These are phyloP conservation scores for Macroventuria anomochaeta DNA, from an alignment of 2,329 filamentous ascomycete genomes.

Conservation along the genomic window DNA sequence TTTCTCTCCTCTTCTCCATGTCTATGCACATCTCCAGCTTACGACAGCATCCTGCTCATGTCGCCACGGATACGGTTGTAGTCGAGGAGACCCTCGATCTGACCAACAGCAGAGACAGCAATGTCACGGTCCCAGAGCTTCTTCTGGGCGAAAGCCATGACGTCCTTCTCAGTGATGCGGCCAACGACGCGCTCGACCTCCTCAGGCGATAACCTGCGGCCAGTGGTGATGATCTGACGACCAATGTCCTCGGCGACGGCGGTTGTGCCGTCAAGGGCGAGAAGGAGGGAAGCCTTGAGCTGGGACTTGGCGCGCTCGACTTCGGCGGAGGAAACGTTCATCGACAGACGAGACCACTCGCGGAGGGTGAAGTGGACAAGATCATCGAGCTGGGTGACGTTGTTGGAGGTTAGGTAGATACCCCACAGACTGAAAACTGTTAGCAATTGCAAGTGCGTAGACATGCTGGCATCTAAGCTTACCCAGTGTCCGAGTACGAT, in stretches of 20 bases:
- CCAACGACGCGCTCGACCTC: constrained; percentile 95
- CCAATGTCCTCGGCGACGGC: constrained; percentile 98
- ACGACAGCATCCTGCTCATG: constrained; percentile 76
- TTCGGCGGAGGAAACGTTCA: constrained; percentile 86
- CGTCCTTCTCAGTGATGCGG: constrained; percentile 89
- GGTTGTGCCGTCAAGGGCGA: constrained; percentile 96
- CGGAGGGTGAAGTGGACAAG: constrained; percentile 97
- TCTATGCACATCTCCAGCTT: constrained; percentile 20
- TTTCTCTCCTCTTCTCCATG: neutral
- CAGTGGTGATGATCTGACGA: constrained; percentile 97
- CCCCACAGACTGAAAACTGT: constrained; percentile 82
- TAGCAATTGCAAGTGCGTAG: constrained; percentile 29
- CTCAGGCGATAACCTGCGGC: constrained; percentile 85
- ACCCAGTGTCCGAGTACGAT: constrained; percentile 99
- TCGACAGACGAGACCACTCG: constrained; percentile 95
- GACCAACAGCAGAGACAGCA: constrained; percentile 89
- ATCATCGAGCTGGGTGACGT: constrained; percentile 86
- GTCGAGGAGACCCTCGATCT: constrained; percentile 82
- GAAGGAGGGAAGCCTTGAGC: constrained; percentile 96
- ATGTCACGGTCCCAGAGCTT: constrained; percentile 98
- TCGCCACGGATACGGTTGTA: constrained; percentile 82
- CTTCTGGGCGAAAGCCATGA: constrained; percentile 93
- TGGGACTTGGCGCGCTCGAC: constrained; percentile 98
- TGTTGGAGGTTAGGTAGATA: constrained; percentile 96
- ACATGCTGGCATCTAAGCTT: constrained; percentile 51